These are phyloP conservation scores for Colletotrichum graminicola DNA, from an alignment of 2,329 filamentous ascomycete species.

Conservation along the genomic window DNA sequence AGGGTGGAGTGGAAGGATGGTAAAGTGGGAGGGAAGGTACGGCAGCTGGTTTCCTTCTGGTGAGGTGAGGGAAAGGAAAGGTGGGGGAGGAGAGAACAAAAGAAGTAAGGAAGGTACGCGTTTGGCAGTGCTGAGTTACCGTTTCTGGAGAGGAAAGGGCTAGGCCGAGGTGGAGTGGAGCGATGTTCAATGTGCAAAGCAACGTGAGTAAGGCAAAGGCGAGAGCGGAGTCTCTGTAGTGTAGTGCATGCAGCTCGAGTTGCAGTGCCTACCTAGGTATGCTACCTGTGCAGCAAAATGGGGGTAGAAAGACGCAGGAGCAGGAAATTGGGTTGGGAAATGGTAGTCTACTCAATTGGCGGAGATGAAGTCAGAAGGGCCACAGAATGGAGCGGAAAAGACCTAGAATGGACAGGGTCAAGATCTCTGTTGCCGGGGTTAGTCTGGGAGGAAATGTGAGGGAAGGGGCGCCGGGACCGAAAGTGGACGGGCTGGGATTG, in stretches of 20 bases:
- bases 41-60: neutral
- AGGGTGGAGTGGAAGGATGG: constrained; percentile 11
- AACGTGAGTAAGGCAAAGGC: constrained; percentile 12
- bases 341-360: constrained; percentile 32
- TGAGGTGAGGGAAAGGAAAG: neutral
- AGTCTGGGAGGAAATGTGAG: constrained; percentile 10
- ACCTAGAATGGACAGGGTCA: constrained; percentile 29
- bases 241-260: neutral
- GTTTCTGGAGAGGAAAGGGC: constrained; percentile 3
- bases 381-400: constrained; percentile 17
- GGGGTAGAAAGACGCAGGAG: constrained; percentile 15
- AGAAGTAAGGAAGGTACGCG: constrained; percentile 4
- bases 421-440: constrained; percentile 2
- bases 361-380: constrained; percentile 36
- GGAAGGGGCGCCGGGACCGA: constrained; percentile 2
- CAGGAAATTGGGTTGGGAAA: constrained; percentile 38
- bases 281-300: neutral
- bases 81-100: constrained; percentile 10
- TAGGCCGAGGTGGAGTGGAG: neutral
- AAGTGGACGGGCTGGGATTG: neutral
- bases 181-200: neutral
- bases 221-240: neutral
- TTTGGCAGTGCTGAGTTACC: constrained; percentile 1
- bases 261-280: constrained; percentile 1
- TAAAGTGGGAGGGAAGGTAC: constrained; percentile 7